phyloP scores from a whole-genome alignment of 2,329 filamentous ascomycete genomes.

The Ambrosiella xylebori region DNA sequence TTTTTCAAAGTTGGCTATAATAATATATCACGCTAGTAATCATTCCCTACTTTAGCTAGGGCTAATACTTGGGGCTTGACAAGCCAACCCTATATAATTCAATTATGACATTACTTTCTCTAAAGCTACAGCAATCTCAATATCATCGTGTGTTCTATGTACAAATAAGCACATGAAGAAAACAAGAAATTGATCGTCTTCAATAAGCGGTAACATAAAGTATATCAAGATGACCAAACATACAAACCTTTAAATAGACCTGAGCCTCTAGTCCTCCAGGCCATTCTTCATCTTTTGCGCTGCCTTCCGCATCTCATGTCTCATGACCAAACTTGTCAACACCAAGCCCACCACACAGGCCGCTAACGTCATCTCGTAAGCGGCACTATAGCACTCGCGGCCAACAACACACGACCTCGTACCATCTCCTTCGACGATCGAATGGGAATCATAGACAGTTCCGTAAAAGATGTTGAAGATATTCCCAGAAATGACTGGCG shows the following conservation, averaged over 20 bases:
- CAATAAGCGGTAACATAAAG: not conserved
- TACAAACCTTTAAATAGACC: not conserved
- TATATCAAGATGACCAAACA: not conserved
- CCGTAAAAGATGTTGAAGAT: conserved; percentile 90
- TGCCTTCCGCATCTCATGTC: conserved; percentile 27
- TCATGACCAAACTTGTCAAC: conserved; percentile 55
- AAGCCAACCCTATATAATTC: too few species aligned
- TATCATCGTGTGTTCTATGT: too few species aligned
- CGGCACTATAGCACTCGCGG: conserved; percentile 59
- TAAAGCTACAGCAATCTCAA: too few species aligned
- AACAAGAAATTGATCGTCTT: not conserved
- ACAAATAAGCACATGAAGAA: not conserved
- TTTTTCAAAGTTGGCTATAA: too few species aligned
- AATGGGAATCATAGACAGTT: conserved; percentile 64
- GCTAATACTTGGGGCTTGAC: too few species aligned
- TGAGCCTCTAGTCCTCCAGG: conserved; percentile 21
- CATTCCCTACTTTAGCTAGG: too few species aligned
- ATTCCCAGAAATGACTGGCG: conserved; percentile 75
- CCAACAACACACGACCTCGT: conserved; percentile 63
- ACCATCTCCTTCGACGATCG: conserved; percentile 47
- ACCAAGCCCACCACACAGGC: conserved; percentile 52
- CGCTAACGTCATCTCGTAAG: conserved; percentile 62
- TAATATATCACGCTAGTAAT: too few species aligned
- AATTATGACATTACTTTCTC: too few species aligned
- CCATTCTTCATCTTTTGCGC: conserved; percentile 20